Conservation (phyloP, 371 early-diverging fungal genomes). For the Zychaea mexicana region DNA sequence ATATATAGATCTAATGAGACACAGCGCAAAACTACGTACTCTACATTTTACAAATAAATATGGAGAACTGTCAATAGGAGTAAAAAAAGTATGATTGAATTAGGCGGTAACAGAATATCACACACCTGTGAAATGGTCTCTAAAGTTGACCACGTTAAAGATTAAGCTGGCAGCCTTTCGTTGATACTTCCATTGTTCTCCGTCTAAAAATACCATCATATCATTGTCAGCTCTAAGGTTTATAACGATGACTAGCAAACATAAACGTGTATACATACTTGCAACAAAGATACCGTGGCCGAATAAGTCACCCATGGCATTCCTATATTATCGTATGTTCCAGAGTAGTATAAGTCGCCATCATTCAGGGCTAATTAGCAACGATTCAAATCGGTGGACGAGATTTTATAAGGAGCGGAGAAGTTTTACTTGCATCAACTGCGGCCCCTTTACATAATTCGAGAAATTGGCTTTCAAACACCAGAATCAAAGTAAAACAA, state of each 20-base stretch:
- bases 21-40: too few species aligned
- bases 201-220: conserved; percentile 59
- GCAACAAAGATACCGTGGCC: conserved; percentile 78
- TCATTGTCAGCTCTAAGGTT: conserved; percentile 23
- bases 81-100: too few species aligned
- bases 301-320: conserved; percentile 44
- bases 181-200: conserved; percentile 38
- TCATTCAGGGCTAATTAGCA: not conserved
- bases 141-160: conserved; percentile 54
- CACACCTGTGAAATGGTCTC: conserved; percentile 45
- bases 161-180: conserved; percentile 45
- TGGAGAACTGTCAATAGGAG: too few species aligned
- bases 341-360: not conserved
- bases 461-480: conserved; percentile 52
- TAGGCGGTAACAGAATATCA: not conserved
- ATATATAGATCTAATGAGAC: too few species aligned
- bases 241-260: not conserved
- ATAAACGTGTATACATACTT: conserved; percentile 23
- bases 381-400: not conserved
- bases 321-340: conserved; percentile 3
- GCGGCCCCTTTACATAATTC: conserved; percentile 59
- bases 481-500: conserved; percentile 4
- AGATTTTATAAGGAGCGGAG: not conserved
- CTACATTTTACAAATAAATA: too few species aligned
- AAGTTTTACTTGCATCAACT: conserved; percentile 11